Base-by-base conservation (phyloP, 352 stramenopile species). In the Phytophthora chlamydospora region DNA sequence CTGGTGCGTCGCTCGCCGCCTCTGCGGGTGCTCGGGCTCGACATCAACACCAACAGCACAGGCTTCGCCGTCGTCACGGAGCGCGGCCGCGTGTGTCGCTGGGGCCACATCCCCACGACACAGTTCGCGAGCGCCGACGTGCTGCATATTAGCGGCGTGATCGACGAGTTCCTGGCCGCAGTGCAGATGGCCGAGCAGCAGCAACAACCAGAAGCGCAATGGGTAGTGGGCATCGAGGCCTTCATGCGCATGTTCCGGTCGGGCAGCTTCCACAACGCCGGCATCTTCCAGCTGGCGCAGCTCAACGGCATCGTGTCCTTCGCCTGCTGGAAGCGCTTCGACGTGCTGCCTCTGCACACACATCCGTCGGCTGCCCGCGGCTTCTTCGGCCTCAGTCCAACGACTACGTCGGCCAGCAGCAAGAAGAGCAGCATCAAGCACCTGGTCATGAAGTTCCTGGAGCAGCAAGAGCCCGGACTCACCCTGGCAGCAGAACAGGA, bases 261-360 rank as follows among this genome's bases (percentile, higher is more conserved):
- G 14, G 87, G 87, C 0, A 59, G 68, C 32, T 90, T 90, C 67
- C 81, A 95, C 73, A 93, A 89, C 61, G 85, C 88, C 51, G 87
- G 87, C 40, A 82, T 95, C 29, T 92, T 95, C 67, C 87, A 95
- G 58, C 66, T 95, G 31, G 87, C 85, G 27, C 87, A 95, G 61
- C 82, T 95, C 49, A 95, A 95, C 41, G 87, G 83, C 38, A 89
- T 93, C 47, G 85, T 93, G 38, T 93, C 83, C 38, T 95, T 89
- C 66, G 63, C 75, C 10, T 89, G 77, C 58, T 91, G 83, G 78
- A 80, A 79, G 52, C 78, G 71, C 27, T 93, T 95, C 45, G 31
- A 58, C 13, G 68, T 49, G 38, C 31, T 72, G 21, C 87, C 84
- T 32, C 35, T 77, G 43, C 84, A 93, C 62, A 89, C 81, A 19